Evolutionary conservation across 495 filamentous ascomycete genomes (phyloP).

Genomic region (Chaetomium fimeti): DNA sequence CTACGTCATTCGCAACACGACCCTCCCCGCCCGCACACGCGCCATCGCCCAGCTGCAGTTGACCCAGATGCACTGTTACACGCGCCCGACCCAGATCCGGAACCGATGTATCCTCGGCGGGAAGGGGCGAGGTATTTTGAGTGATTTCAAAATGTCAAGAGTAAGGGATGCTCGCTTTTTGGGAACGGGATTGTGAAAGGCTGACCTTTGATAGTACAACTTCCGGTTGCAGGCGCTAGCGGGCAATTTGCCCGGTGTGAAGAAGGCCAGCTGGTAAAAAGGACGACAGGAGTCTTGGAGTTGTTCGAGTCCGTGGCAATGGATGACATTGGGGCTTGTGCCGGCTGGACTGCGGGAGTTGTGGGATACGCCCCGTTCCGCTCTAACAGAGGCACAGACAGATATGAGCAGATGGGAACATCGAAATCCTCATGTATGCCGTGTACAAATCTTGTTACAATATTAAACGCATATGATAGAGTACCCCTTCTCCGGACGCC

Average conservation of each 20-base stretch:
- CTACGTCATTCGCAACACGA: constrained; percentile 90
- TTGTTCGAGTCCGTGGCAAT: background rate
- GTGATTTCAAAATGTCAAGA: constrained; percentile 85
- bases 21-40: constrained; percentile 72
- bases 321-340: background rate
- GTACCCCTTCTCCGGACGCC: constrained; percentile 20
- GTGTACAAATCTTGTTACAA: constrained; percentile 34
- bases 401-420: constrained; percentile 11
- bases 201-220: constrained; percentile 62
- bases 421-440: constrained; percentile 2
- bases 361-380: constrained; percentile 3
- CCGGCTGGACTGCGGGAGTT: background rate
- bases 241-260: constrained; percentile 89
- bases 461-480: constrained; percentile 22
- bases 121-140: constrained; percentile 77
- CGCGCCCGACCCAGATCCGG: constrained; percentile 84
- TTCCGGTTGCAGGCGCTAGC: constrained; percentile 85
- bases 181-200: constrained; percentile 31
- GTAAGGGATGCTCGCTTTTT: constrained; percentile 53
- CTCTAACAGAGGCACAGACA: background rate
- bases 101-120: constrained; percentile 90
- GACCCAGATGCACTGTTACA: constrained; percentile 92
- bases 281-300: background rate
- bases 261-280: constrained; percentile 92
- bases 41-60: constrained; percentile 90